These are phyloP conservation scores for Athelia psychrophila DNA, from an alignment of 1,284 basidiomycete species.

Conservation along the genomic window DNA sequence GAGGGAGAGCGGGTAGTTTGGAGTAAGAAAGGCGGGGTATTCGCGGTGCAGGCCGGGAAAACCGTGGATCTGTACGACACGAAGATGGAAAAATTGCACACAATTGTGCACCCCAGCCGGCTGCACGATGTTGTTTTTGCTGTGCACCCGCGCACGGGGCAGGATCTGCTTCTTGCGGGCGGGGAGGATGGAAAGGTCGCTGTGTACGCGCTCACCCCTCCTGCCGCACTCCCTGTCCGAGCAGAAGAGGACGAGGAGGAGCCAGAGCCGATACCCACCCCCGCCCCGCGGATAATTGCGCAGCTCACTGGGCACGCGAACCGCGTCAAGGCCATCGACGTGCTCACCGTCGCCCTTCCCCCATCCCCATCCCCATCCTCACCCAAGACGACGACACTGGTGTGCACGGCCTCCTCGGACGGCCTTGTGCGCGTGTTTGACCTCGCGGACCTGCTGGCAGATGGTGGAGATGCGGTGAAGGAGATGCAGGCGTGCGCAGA, in stretches of 20 bases:
- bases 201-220: slow-evolving; percentile 44
- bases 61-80: slow-evolving; percentile 82
- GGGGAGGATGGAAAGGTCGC: slow-evolving; percentile 86
- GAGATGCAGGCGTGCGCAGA: slow-evolving; percentile 47
- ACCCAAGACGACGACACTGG: slow-evolving; percentile 49
- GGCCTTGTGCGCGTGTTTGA: slow-evolving; percentile 83
- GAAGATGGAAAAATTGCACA: slow-evolving; percentile 72
- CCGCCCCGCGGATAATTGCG: slow-evolving; percentile 49
- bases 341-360: slow-evolving; percentile 54
- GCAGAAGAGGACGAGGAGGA: slow-evolving; percentile 39
- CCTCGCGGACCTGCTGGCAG: slow-evolving; percentile 44
- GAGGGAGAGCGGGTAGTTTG: slow-evolving; percentile 89
- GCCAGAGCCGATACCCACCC: slow-evolving; percentile 6
- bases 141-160: slow-evolving; percentile 45
- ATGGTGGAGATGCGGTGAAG: slow-evolving; percentile 15
- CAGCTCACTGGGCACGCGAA: slow-evolving; percentile 71
- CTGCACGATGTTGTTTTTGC: slow-evolving; percentile 81
- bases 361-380: slow-evolving; percentile 16
- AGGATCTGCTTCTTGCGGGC: slow-evolving; percentile 74
- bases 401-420: slow-evolving; percentile 80
- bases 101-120: slow-evolving; percentile 74
- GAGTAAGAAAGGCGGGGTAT: slow-evolving; percentile 72
- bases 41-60: slow-evolving; percentile 75
- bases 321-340: slow-evolving; percentile 73
- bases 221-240: slow-evolving; percentile 15